These are phyloP conservation scores for Talaromyces adpressus DNA, from an alignment of 495 filamentous ascomycete species.

Conservation along the genomic window DNA sequence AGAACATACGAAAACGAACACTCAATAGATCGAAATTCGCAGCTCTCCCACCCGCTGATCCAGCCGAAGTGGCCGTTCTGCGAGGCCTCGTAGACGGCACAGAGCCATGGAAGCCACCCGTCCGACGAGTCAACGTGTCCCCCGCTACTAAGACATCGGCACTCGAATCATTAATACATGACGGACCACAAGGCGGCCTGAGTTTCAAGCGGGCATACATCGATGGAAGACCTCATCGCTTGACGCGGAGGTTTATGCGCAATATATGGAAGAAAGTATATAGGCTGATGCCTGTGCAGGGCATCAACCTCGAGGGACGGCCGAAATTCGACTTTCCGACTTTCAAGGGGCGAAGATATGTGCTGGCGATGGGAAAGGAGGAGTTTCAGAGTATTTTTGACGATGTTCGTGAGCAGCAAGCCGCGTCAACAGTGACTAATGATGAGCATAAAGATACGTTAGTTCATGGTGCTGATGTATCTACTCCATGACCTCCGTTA, in stretches of 20 bases:
- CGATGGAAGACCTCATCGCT: slow-evolving; percentile 29
- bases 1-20: slow-evolving; percentile 53
- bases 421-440: neutral
- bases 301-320: slow-evolving; percentile 14
- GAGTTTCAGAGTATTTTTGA: neutral
- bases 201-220: slow-evolving; percentile 25
- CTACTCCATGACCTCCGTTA: neutral
- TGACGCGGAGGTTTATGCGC: slow-evolving; percentile 39
- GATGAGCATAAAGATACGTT: neutral
- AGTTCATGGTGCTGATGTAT: neutral
- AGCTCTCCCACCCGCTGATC: slow-evolving; percentile 66
- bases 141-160: slow-evolving; percentile 1
- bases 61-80: slow-evolving; percentile 57
- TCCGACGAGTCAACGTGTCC: slow-evolving; percentile 23
- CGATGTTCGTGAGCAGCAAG: neutral
- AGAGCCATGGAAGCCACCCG: slow-evolving; percentile 31
- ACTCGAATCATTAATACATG: slow-evolving; percentile 15
- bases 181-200: slow-evolving; percentile 26
- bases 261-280: slow-evolving; percentile 38
- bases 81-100: slow-evolving; percentile 49
- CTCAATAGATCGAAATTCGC: slow-evolving; percentile 48
- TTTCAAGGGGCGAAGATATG: neutral
- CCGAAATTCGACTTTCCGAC: slow-evolving; percentile 18
- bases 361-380: slow-evolving; percentile 1
- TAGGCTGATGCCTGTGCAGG: slow-evolving; percentile 27